Evolutionary conservation across 371 early-diverging fungal genomes (phyloP).

Genomic region (Apophysomyces trapeziformis): DNA sequence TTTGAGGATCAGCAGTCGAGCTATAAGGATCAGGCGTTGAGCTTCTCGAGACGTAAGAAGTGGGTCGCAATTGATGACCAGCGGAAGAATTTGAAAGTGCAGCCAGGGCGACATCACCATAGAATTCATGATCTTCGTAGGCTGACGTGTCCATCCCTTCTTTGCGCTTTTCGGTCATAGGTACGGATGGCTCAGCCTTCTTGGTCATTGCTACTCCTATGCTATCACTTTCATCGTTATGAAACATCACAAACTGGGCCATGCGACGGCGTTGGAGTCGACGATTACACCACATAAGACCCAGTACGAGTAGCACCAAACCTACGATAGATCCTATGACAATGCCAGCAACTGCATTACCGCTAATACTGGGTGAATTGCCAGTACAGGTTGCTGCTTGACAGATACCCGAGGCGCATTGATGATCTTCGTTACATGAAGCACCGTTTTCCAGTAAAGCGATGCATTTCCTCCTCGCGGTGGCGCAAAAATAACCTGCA

Average conservation of each 20-base stretch:
- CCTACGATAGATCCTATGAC: neutral
- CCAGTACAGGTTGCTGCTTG: neutral
- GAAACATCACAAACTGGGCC: neutral
- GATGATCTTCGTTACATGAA: neutral
- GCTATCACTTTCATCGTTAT: neutral
- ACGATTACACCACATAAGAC: neutral
- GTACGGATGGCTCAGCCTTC: too few relatives aligned
- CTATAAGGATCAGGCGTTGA: constrained; percentile 2
- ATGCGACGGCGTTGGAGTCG: neutral
- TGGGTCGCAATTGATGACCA: neutral
- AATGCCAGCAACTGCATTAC: neutral
- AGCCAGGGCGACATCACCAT: constrained; percentile 2
- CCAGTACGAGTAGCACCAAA: neutral
- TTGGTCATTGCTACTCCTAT: neutral
- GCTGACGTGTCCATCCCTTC: neutral
- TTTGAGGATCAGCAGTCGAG: neutral
- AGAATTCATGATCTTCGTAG: neutral
- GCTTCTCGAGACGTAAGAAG: neutral
- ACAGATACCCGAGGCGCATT: neutral
- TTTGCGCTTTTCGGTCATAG: neutral
- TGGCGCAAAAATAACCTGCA: neutral
- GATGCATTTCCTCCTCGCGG: neutral
- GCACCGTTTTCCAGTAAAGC: neutral
- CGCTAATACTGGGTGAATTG: neutral
- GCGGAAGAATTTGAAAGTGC: neutral